Evolutionary conservation across 1,284 basidiomycete species (phyloP).

Genomic region (Athelia psychrophila): DNA sequence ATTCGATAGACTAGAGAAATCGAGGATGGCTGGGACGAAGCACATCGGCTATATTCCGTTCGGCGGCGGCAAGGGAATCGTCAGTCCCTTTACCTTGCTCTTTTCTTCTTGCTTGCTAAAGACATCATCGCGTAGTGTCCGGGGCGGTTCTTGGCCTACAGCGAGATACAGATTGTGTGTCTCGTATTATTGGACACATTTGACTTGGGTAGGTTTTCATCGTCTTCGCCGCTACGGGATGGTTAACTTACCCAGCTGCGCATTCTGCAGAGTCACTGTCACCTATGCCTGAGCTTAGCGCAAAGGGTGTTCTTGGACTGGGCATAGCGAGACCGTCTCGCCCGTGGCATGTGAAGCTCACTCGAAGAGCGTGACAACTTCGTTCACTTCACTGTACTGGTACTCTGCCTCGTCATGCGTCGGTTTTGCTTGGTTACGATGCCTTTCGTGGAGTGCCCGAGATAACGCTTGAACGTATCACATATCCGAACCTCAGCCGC

Average conservation of each 20-base stretch:
- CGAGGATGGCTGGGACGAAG: neutral
- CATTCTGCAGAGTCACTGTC: neutral
- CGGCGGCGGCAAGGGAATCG: neutral
- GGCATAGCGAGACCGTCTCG: neutral
- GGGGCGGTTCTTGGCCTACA: neutral
- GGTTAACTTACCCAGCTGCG: neutral
- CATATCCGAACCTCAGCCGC: no score
- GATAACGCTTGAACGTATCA: no score
- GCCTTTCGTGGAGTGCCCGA: no score
- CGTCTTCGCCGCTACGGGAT: neutral
- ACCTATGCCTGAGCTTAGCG: neutral
- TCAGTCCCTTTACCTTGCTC: neutral
- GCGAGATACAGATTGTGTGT: neutral
- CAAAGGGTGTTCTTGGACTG: neutral
- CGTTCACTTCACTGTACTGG: no score
- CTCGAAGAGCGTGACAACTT: no score
- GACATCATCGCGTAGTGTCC: neutral
- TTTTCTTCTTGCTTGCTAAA: neutral
- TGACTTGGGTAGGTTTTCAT: neutral
- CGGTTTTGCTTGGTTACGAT: no score
- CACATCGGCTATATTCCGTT: neutral
- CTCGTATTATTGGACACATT: neutral
- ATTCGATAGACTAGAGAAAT: neutral
- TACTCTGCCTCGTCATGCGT: no score
- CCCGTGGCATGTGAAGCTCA: neutral